Base-by-base conservation (phyloP, 73 alveolate genomes). In the Paramecium pentaurelia region DNA sequence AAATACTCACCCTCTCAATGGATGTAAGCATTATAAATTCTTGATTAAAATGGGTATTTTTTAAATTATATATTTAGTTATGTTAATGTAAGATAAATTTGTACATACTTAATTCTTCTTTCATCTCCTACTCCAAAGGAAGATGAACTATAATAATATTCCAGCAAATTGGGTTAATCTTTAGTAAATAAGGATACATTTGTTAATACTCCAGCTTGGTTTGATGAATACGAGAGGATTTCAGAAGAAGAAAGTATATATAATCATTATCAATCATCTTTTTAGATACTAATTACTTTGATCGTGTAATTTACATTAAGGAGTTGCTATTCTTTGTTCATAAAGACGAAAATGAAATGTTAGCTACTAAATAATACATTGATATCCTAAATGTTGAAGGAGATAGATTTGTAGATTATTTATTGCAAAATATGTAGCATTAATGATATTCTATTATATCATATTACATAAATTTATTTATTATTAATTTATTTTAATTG, bases 271-370 rank as follows among this genome's bases (percentile, higher is more conserved):
- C 18, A 6, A 25, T 54, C 16, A 40, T 40, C 49, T 40, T 38
- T 22, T 60, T 59, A 86, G 94, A 88, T 47, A 88, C 94, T 34
- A 70, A 88, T 88, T 88, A 70, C 86, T 88, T 88, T 71, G 94
- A 88, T 71, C 58, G 94, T 28, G 90, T 80, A 1, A 49, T 60
- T 54, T 88, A 88, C 38, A 68, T 88, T 37, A 88, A 88, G 54
- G 94, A 88, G 28, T 80, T 88, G 14, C 36, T 88, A 44, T 88
- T 88, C 90, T 88, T 70, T 88, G 86, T 88, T 40, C 94, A 88
- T 70, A 88, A 88, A 47, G 94, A 88, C 49, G 90, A 77, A 45
- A 77, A 77, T 10, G 90, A 77, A 2, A 20, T 36, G 30, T 0
- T 77, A 77, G 90, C 60, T 25, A 42, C 71, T 2, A 77, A 42